Evolutionary conservation across 352 stramenopile genomes (phyloP), one percentile per base, ranked within the genome.

Genomic region (Pythium inflatum): DNA sequence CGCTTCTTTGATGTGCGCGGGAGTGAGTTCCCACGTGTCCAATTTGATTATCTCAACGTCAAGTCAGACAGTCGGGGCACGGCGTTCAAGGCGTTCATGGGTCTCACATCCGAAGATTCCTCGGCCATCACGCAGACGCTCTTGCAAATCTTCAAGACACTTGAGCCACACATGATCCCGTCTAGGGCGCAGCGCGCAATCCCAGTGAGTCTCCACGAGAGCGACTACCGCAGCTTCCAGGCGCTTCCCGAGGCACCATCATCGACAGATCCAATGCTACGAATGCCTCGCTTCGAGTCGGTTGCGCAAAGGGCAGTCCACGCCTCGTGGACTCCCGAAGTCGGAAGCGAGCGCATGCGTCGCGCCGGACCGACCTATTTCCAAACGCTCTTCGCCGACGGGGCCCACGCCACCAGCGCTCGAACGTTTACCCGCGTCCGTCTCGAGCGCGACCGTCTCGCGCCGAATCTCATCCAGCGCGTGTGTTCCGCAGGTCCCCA

Each of bases 361-460:
- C 46, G 46, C 6, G 8, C 24, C 7, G 46, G 31, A 5, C 46
- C 46, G 24, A 54, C 31, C 24, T 54, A 54, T 54, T 54, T 54
- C 24, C 46, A 22, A 6, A 22, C 46, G 5, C 24, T 54, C 24
- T 34, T 54, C 12, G 24, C 9, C 11, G 24, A 54, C 24, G 5
- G n/a, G n/a, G n/a, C n/a, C n/a, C n/a, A n/a, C 46, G 0, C 2
- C 24, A n/a, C 3, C 11, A 9, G n/a, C n/a, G 46, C n/a, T 31
- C 11, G 34, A 14, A 34, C 2, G 25, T 54, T 34, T 25, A 34
- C 46, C 7, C 46, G 46, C 9, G 7, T 54, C 3, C 46, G 46
- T 8, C 46, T 54, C 12, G 46, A 54, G 46, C 46, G 46, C 22
- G 46, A 54, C 46, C 46, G 46, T 8, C 46, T 54, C 46, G 46